These are phyloP conservation scores for Plectosphaerella sp. DNA, from an alignment of 2,329 filamentous ascomycete genomes.

Conservation along the genomic window DNA sequence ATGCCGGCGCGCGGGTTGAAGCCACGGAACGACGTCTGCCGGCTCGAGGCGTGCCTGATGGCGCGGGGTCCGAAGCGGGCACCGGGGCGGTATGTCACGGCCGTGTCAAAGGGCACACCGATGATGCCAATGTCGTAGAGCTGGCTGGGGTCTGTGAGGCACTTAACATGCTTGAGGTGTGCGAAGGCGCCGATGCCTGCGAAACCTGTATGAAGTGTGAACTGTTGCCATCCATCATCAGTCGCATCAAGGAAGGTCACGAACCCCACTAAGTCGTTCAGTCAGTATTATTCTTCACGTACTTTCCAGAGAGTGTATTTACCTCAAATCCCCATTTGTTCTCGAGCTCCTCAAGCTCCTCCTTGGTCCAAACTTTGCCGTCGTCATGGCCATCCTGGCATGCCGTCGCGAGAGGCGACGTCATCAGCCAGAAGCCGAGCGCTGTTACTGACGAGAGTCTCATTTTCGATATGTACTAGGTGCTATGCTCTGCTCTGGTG, in stretches of 20 bases:
- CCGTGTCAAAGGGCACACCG: slow-evolving; percentile 71
- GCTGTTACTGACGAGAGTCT: slow-evolving; percentile 6
- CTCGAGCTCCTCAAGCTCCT: slow-evolving; percentile 48
- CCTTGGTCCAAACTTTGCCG: slow-evolving; percentile 41
- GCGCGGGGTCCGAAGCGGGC: slow-evolving; percentile 83
- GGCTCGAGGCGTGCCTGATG: slow-evolving; percentile 77
- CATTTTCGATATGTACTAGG: slow-evolving; percentile 1
- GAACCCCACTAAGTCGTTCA: background rate
- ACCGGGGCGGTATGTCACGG: slow-evolving; percentile 64
- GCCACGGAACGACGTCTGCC: slow-evolving; percentile 74
- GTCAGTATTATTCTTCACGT: background rate
- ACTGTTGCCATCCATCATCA: background rate
- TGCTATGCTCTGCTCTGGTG: no score
- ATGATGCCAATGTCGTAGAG: slow-evolving; percentile 68
- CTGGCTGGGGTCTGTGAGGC: slow-evolving; percentile 60
- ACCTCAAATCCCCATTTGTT: slow-evolving; percentile 56
- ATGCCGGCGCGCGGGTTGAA: slow-evolving; percentile 76
- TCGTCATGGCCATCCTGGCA: slow-evolving; percentile 27
- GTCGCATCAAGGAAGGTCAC: slow-evolving; percentile 1
- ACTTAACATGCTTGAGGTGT: slow-evolving; percentile 65
- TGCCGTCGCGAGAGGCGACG: slow-evolving; percentile 20
- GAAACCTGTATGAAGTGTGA: slow-evolving; percentile 35
- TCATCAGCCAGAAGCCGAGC: slow-evolving; percentile 4
- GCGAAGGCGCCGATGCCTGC: slow-evolving; percentile 73
- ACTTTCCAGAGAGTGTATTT: slow-evolving; percentile 3